phyloP scores from a whole-genome alignment of 2,329 filamentous ascomycete species.

The Helicocarpus griseus region DNA sequence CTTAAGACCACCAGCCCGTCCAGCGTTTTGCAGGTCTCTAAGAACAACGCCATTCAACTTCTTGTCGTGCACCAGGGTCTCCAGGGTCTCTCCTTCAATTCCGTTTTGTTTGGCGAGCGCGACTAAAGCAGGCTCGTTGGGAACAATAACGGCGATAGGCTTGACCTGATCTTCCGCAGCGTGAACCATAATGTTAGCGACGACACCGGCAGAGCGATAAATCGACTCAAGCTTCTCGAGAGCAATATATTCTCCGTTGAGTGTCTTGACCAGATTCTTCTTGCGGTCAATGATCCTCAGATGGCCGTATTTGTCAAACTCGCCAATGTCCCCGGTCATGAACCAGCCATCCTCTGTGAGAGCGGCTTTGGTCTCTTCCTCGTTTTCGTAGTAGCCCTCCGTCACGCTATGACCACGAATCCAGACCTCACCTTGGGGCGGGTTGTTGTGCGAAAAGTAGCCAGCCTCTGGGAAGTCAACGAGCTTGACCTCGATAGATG shows the following conservation, averaged over 20 bases:
- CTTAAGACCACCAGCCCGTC: slow-evolving; percentile 25
- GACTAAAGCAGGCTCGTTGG: slow-evolving; percentile 54
- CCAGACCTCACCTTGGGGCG: slow-evolving; percentile 83
- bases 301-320: slow-evolving; percentile 74
- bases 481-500: slow-evolving; percentile 65
- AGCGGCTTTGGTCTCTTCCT: slow-evolving; percentile 72
- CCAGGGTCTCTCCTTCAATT: slow-evolving; percentile 22
- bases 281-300: slow-evolving; percentile 91
- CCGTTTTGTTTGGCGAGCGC: slow-evolving; percentile 48
- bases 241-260: slow-evolving; percentile 96
- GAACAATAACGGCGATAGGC: slow-evolving; percentile 50
- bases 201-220: slow-evolving; percentile 49
- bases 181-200: slow-evolving; percentile 49
- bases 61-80: slow-evolving; percentile 26
- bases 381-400: slow-evolving; percentile 79
- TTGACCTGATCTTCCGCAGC: slow-evolving; percentile 43
- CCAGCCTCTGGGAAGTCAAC: slow-evolving; percentile 89
- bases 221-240: slow-evolving; percentile 96
- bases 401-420: slow-evolving; percentile 71
- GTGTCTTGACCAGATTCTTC: slow-evolving; percentile 98
- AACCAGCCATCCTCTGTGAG: slow-evolving; percentile 92
- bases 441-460: slow-evolving; percentile 78
- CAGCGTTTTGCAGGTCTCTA: slow-evolving; percentile 30
- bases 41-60: slow-evolving; percentile 32
- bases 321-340: slow-evolving; percentile 85